phyloP scores from a whole-genome alignment of 1,139 yeast species.

The Pichia sp. region DNA sequence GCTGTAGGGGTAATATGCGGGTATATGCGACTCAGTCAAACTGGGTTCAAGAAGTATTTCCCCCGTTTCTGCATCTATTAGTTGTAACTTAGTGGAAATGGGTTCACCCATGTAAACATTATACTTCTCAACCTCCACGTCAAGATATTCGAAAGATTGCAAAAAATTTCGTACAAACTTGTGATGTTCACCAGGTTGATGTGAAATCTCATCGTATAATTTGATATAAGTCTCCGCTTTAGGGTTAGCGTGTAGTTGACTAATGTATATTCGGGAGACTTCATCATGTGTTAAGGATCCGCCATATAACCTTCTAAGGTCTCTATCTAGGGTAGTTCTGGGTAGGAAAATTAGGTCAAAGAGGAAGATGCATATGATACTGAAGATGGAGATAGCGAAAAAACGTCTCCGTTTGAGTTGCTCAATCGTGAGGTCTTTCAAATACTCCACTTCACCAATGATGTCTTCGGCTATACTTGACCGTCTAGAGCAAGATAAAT shows the following conservation, averaged over 20 bases:
- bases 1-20: conserved; percentile 30
- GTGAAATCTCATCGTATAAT: conserved; percentile 30
- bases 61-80: conserved; percentile 29
- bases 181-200: conserved; percentile 37
- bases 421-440: conserved; percentile 22
- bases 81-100: conserved; percentile 37
- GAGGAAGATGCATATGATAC: conserved; percentile 44
- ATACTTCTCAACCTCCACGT: conserved; percentile 48
- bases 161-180: conserved; percentile 29
- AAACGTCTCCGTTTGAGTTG: conserved; percentile 34
- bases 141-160: conserved; percentile 15
- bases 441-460: conserved; percentile 19
- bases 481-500: no score
- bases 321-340: conserved; percentile 78
- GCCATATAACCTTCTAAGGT: conserved; percentile 69
- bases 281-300: conserved; percentile 58
- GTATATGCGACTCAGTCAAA: conserved; percentile 46
- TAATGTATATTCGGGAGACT: conserved; percentile 43
- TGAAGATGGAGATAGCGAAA: conserved; percentile 18
- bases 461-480: conserved; percentile 20
- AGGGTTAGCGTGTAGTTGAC: conserved; percentile 27
- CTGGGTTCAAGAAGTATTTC: conserved; percentile 30
- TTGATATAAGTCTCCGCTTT: conserved; percentile 32
- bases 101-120: conserved; percentile 52
- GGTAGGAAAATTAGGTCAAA: conserved; percentile 75